Percentiles rank a stretch among this genome's conserved stretches.
Evolutionary conservation across 2,329 filamentous ascomycete species (phyloP).

Genomic region (Cercospora janseana): DNA sequence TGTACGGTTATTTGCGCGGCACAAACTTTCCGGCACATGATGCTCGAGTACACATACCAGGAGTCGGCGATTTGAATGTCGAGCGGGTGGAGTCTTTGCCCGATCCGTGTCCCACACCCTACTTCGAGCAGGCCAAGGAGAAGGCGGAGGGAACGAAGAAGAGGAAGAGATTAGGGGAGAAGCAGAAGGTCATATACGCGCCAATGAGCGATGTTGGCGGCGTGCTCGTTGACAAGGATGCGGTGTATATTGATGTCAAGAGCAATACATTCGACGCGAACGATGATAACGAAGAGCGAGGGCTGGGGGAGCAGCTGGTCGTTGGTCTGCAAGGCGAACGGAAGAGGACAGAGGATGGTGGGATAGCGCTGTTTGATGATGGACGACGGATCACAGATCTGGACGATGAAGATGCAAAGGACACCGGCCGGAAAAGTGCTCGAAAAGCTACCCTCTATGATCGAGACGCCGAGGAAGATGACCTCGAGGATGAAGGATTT

Average conservation of each 20-base stretch:
- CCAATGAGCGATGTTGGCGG: slow-evolving; percentile 98
- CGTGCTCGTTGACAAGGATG: slow-evolving; percentile 93
- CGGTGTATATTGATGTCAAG: slow-evolving; percentile 81
- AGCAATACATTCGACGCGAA: slow-evolving; percentile 69
- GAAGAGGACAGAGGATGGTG: slow-evolving; percentile 75
- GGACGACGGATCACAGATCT: slow-evolving; percentile 66
- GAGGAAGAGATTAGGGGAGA: slow-evolving; percentile 81
- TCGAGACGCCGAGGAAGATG: slow-evolving; percentile 50
- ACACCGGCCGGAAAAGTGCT: slow-evolving; percentile 38
- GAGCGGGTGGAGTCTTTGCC: slow-evolving; percentile 81
- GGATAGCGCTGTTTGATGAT: slow-evolving; percentile 80
- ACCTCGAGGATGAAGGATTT: slow-evolving; percentile 53
- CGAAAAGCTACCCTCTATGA: slow-evolving; percentile 53
- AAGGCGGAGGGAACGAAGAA: slow-evolving; percentile 81
- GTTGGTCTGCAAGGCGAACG: slow-evolving; percentile 82
- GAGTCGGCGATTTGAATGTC: slow-evolving; percentile 84
- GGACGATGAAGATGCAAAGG: slow-evolving; percentile 46
- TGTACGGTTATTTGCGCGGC: slow-evolving; percentile 91
- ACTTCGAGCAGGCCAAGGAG: slow-evolving; percentile 80
- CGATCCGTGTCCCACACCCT: slow-evolving; percentile 92
- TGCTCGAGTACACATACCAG: slow-evolving; percentile 87
- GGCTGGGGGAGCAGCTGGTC: slow-evolving; percentile 94
- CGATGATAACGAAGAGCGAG: slow-evolving; percentile 66
- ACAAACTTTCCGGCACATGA: slow-evolving; percentile 88
- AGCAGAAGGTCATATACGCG: slow-evolving; percentile 93